A percentile compares a stretch with the other conserved stretches of the same genome.
Conservation (phyloP, 2,329 filamentous ascomycete genomes). For the Hymenoscyphus salicellus region DNA sequence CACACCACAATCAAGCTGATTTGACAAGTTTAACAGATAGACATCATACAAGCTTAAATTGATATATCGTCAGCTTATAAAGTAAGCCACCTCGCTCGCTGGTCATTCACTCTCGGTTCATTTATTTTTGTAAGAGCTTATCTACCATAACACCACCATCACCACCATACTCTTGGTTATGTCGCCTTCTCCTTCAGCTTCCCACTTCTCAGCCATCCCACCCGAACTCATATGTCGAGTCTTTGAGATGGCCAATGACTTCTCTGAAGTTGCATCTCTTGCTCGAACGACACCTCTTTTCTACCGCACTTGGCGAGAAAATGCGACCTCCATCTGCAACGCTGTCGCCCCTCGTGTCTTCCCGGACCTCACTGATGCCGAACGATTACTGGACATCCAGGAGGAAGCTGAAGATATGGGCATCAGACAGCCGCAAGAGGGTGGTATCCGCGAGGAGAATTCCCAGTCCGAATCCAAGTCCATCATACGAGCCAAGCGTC, state of each 20-base stretch:
- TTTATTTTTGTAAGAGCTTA: too few species aligned
- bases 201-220: neutral
- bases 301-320: neutral
- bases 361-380: neutral
- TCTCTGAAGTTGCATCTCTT: neutral
- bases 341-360: neutral
- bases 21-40: too few species aligned
- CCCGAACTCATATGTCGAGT: neutral
- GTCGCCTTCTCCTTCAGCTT: too few species aligned
- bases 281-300: neutral
- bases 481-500: neutral
- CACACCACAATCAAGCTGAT: too few species aligned
- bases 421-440: neutral
- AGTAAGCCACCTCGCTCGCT: too few species aligned
- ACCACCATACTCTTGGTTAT: too few species aligned
- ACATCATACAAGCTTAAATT: too few species aligned
- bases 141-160: too few species aligned
- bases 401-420: neutral
- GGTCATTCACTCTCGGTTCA: too few species aligned
- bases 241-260: neutral
- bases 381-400: neutral
- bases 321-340: neutral
- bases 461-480: neutral
- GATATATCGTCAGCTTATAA: too few species aligned
- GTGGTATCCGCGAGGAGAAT: too few species aligned